Conservation (phyloP, 2,329 filamentous ascomycete genomes). For the Ophiostoma montium region DNA sequence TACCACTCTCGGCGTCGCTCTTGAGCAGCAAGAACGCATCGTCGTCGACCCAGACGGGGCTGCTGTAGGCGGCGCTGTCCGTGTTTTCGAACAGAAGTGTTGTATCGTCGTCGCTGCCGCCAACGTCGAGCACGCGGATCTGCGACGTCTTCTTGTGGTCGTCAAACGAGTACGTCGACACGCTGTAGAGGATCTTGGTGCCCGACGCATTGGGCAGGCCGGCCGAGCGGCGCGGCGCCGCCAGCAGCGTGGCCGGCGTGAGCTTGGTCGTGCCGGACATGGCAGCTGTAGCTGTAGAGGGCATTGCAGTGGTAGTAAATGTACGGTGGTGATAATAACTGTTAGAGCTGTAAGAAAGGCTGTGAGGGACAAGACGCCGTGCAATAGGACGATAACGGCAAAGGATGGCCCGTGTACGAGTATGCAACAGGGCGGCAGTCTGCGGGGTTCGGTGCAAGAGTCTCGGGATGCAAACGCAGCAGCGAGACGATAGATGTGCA, state of each 20-base stretch:
- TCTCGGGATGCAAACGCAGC: too few relatives aligned
- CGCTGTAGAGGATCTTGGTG: constrained; percentile 50
- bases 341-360: too few relatives aligned
- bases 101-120: constrained; percentile 42
- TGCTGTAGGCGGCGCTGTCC: constrained; percentile 48
- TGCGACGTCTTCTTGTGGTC: constrained; percentile 54
- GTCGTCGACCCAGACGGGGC: constrained; percentile 64
- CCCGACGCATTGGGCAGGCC: constrained; percentile 57
- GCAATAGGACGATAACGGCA: too few relatives aligned
- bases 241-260: constrained; percentile 63
- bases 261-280: constrained; percentile 64
- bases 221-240: constrained; percentile 56
- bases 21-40: constrained; percentile 42
- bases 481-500: too few relatives aligned
- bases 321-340: not conserved
- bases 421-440: too few relatives aligned
- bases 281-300: not conserved
- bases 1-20: constrained; percentile 28
- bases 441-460: too few relatives aligned
- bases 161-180: constrained; percentile 68
- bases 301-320: not conserved
- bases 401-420: too few relatives aligned
- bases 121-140: constrained; percentile 54
- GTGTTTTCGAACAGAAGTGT: constrained; percentile 50
- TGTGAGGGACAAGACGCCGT: too few relatives aligned